Percentiles rank a stretch among this genome's conserved stretches.
Conservation (phyloP, 2,329 filamentous ascomycete genomes). For the Pseudogymnoascus sp. region DNA sequence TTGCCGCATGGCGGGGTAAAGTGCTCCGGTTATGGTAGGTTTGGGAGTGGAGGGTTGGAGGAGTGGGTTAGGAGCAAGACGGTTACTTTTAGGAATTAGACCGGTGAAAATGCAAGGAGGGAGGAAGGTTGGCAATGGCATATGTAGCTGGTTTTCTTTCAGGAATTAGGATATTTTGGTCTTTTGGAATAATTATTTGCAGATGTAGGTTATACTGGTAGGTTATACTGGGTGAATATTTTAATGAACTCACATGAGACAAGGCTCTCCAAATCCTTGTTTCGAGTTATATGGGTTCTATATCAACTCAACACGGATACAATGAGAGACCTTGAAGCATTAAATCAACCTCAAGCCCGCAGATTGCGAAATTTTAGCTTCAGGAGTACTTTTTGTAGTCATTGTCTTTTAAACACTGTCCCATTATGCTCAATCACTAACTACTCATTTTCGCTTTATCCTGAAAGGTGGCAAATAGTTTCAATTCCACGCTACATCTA, state of each 20-base stretch:
- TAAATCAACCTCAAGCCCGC: too few species aligned
- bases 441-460: too few species aligned
- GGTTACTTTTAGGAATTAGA: constrained; percentile 41
- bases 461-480: too few species aligned
- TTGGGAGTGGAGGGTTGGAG: constrained; percentile 43
- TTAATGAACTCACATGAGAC: too few species aligned
- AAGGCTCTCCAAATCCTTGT: too few species aligned
- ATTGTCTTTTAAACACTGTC: too few species aligned
- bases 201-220: neutral
- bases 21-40: constrained; percentile 54
- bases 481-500: neutral
- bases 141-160: neutral
- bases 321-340: too few species aligned
- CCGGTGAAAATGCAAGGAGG: neutral
- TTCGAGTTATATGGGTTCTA: too few species aligned
- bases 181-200: neutral
- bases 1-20: constrained; percentile 61
- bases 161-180: neutral
- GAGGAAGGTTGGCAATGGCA: neutral
- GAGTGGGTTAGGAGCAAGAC: constrained; percentile 59
- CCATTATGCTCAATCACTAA: too few species aligned
- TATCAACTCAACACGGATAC: too few species aligned
- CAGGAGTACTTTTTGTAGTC: too few species aligned
- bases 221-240: neutral
- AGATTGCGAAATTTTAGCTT: too few species aligned